A percentile compares a stretch with the other conserved stretches of the same genome.
Conservation (phyloP, 2,329 filamentous ascomycete genomes). For the Chaetothyriales sp. region DNA sequence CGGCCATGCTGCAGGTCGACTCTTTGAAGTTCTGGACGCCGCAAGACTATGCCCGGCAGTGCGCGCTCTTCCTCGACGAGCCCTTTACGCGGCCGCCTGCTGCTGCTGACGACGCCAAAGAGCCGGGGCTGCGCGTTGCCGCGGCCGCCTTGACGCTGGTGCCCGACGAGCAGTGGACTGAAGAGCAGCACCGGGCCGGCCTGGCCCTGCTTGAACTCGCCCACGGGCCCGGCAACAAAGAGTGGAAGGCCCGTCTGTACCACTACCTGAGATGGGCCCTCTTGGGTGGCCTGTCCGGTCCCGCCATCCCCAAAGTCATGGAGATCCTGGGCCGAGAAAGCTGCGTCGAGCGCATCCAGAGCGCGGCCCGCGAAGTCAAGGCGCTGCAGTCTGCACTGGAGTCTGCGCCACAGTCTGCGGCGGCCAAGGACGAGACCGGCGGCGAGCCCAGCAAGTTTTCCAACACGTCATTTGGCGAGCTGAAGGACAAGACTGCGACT, state of each 20-base stretch:
- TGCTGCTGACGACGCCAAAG: conserved; percentile 8
- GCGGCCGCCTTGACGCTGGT: conserved; percentile 31
- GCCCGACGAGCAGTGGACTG: conserved; percentile 28
- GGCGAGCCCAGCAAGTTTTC: too few species aligned
- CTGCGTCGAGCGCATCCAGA: conserved; percentile 32
- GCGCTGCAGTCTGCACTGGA: too few species aligned
- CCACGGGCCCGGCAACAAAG: background rate
- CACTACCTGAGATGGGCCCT: conserved; percentile 45
- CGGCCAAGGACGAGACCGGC: too few species aligned
- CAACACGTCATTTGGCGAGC: background rate
- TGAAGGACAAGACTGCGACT: background rate
- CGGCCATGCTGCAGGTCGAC: conserved; percentile 39
- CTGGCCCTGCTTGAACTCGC: conserved; percentile 17
- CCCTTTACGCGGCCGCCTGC: conserved; percentile 17
- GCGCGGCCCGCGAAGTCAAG: conserved; percentile 18
- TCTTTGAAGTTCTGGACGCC: conserved; percentile 39
- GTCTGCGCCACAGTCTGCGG: too few species aligned
- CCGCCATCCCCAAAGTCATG: conserved; percentile 41
- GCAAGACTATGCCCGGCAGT: conserved; percentile 41
- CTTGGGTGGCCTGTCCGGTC: conserved; percentile 39
- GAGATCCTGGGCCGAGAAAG: conserved; percentile 41
- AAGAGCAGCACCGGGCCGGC: conserved; percentile 28
- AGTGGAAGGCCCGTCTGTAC: conserved; percentile 35
- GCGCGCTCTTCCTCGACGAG: conserved; percentile 44
- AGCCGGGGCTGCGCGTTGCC: conserved; percentile 29